These are phyloP conservation scores for Cercophora scortea DNA, from an alignment of 495 filamentous ascomycete genomes.

Conservation along the genomic window DNA sequence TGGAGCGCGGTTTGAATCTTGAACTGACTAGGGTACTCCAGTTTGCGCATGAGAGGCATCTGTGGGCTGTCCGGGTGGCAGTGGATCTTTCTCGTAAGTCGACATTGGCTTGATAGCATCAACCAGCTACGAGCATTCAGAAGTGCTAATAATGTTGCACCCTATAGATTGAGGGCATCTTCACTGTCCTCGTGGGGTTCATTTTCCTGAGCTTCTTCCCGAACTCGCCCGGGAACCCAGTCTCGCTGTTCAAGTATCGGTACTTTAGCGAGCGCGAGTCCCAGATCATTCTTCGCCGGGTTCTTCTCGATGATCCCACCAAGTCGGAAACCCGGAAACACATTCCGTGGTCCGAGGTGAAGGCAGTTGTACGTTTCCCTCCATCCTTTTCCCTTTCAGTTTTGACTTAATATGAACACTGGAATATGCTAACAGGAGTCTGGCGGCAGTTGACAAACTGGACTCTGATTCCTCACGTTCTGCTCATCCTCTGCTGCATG, in stretches of 20 bases:
- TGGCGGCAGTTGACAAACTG: slow-evolving; percentile 21
- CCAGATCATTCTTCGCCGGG: slow-evolving; percentile 27
- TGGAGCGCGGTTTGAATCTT: background rate
- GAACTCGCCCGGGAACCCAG: slow-evolving; percentile 30
- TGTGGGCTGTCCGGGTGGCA: slow-evolving; percentile 49
- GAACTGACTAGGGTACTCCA: background rate
- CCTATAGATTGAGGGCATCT: slow-evolving; percentile 35
- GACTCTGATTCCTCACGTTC: slow-evolving; percentile 34
- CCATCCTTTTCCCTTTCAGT: background rate
- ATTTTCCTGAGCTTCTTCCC: slow-evolving; percentile 45
- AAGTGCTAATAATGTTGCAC: background rate
- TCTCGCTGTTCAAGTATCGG: slow-evolving; percentile 33
- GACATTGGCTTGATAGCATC: background rate
- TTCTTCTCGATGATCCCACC: slow-evolving; percentile 30
- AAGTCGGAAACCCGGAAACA: slow-evolving; percentile 11
- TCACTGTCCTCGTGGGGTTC: slow-evolving; percentile 44
- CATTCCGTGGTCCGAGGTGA: slow-evolving; percentile 14
- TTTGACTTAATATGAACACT: background rate
- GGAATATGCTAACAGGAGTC: background rate
- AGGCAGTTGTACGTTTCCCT: slow-evolving; percentile 8
- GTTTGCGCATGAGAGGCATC: slow-evolving; percentile 37
- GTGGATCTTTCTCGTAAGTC: slow-evolving; percentile 46
- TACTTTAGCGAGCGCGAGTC: slow-evolving; percentile 30
- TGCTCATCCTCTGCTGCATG: slow-evolving; percentile 28
- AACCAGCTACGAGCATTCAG: background rate